Conservation (phyloP, 352 stramenopile genomes). For the Phytophthora megakarya region DNA sequence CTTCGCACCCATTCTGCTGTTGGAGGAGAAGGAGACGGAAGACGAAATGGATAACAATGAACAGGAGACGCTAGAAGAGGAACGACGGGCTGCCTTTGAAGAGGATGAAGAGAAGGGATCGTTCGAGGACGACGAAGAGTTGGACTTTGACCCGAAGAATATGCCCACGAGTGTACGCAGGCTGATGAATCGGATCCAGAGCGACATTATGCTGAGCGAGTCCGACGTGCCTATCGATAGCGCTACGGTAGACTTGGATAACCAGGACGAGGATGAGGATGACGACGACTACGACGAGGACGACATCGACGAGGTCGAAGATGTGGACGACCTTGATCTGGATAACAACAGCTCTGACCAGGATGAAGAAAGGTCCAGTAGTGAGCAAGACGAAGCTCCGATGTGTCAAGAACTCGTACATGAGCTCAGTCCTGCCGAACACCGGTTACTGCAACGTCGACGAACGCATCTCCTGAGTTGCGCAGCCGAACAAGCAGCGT, state of each 20-base stretch:
- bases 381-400: constrained; percentile 20
- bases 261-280: constrained; percentile 45
- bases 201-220: constrained; percentile 40
- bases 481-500: constrained; percentile 36
- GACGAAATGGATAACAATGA: constrained; percentile 38
- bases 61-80: constrained; percentile 43
- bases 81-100: constrained; percentile 27
- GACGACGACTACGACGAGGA: constrained; percentile 14
- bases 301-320: constrained; percentile 20
- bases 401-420: constrained; percentile 20
- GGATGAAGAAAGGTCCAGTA: constrained; percentile 16
- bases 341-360: constrained; percentile 15
- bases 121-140: constrained; percentile 20
- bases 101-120: background rate
- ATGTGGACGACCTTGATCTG: constrained; percentile 26
- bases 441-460: constrained; percentile 22
- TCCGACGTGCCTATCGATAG: constrained; percentile 6
- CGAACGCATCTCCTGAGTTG: constrained; percentile 30
- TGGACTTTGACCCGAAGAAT: constrained; percentile 53
- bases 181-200: constrained; percentile 60
- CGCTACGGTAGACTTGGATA: constrained; percentile 29
- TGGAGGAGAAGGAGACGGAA: constrained; percentile 18
- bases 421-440: constrained; percentile 21
- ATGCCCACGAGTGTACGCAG: constrained; percentile 51
- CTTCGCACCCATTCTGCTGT: constrained; percentile 28